phyloP scores from a whole-genome alignment of 257 asterid species.

The Nyctanthes arbortristis region DNA sequence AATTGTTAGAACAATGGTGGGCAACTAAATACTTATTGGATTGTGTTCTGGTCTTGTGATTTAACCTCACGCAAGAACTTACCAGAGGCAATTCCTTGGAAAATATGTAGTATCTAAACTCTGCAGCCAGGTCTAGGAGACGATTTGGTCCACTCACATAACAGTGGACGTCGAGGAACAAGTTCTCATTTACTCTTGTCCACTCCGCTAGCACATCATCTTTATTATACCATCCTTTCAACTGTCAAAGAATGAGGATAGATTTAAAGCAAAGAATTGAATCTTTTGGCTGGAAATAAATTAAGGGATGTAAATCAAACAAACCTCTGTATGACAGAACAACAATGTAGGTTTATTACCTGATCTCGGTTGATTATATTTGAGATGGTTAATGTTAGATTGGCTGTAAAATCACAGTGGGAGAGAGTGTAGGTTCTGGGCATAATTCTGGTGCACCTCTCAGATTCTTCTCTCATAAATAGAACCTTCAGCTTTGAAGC shows the following conservation, averaged over 20 bases:
- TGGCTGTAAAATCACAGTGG: conserved; percentile 88
- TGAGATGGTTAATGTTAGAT: conserved; percentile 63
- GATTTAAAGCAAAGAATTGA: background rate
- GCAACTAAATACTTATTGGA: no score
- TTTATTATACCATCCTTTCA: conserved; percentile 82
- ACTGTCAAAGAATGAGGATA: conserved; percentile 37
- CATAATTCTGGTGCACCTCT: conserved; percentile 40
- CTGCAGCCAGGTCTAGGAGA: conserved; percentile 75
- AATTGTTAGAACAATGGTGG: no score
- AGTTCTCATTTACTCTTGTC: conserved; percentile 68
- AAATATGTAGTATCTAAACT: conserved; percentile 84
- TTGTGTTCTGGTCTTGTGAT: no score
- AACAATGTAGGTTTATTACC: conserved; percentile 35
- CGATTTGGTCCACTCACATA: conserved; percentile 80
- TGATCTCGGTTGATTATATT: conserved; percentile 67
- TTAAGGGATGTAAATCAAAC: background rate
- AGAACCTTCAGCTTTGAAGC: conserved; percentile 78
- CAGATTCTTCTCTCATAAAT: conserved; percentile 56
- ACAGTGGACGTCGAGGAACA: conserved; percentile 85
- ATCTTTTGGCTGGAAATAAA: background rate
- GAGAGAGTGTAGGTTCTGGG: conserved; percentile 92
- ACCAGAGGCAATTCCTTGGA: conserved; percentile 95
- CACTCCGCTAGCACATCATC: conserved; percentile 96
- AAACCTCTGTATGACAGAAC: background rate
- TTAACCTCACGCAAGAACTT: no score